Evolutionary conservation across 2,329 filamentous ascomycete species (phyloP).

Genomic region (Neofusicoccum parvum): DNA sequence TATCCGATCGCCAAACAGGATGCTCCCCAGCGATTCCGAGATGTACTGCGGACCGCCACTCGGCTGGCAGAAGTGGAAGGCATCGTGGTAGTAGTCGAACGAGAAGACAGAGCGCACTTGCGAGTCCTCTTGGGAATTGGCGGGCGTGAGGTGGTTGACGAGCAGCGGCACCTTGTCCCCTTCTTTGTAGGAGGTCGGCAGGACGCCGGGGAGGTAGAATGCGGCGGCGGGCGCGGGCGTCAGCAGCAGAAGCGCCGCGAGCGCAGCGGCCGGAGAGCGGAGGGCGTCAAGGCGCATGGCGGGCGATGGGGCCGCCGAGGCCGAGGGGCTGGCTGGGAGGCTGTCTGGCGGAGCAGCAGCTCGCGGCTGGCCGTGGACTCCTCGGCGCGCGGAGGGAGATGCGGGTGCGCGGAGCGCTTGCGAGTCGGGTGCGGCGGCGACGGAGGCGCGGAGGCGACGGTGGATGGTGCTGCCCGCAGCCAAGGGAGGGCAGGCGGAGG

Average conservation of each 20-base stretch:
- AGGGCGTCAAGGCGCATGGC: slow-evolving; percentile 35
- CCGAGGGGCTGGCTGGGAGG: neutral
- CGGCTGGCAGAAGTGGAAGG: slow-evolving; percentile 86
- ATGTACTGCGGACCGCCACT: slow-evolving; percentile 75
- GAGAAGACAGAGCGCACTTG: slow-evolving; percentile 90
- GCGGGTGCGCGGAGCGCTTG: neutral
- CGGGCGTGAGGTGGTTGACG: slow-evolving; percentile 90
- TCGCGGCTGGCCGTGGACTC: slow-evolving; percentile 16
- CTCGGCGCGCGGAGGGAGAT: slow-evolving; percentile 13
- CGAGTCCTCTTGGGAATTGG: slow-evolving; percentile 73
- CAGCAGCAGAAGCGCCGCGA: slow-evolving; percentile 42
- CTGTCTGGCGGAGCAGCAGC: slow-evolving; percentile 12
- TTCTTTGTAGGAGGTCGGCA: slow-evolving; percentile 84
- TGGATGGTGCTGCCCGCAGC: neutral
- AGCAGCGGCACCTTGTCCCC: slow-evolving; percentile 81
- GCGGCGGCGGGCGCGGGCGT: slow-evolving; percentile 52
- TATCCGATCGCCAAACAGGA: slow-evolving; percentile 95
- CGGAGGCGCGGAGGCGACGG: neutral
- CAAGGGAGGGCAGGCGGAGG: neutral
- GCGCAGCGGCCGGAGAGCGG: slow-evolving; percentile 30
- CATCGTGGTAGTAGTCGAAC: slow-evolving; percentile 91
- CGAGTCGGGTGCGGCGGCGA: neutral
- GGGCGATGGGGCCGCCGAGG: neutral
- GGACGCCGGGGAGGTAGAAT: slow-evolving; percentile 96
- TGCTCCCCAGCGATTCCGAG: slow-evolving; percentile 89